These are phyloP conservation scores for Trichoderma harzianum DNA, from an alignment of 2,329 filamentous ascomycete species.

Conservation along the genomic window DNA sequence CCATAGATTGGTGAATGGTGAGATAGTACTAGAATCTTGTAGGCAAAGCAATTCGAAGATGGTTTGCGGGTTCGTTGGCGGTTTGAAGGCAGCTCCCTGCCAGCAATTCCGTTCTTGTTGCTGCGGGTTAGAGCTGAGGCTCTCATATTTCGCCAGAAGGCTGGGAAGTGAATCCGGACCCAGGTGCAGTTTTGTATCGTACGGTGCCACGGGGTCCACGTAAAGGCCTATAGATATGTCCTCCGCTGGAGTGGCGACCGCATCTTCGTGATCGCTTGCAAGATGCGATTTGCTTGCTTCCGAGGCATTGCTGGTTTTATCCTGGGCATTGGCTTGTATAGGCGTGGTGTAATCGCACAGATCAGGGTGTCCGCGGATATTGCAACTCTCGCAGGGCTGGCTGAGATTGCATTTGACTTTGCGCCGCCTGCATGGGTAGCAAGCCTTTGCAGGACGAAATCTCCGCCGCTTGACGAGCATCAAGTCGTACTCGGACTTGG, in stretches of 20 bases:
- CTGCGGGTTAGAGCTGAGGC: background rate
- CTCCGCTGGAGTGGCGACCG: background rate
- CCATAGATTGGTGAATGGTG: background rate
- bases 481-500: background rate
- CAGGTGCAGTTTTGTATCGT: background rate
- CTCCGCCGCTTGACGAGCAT: background rate
- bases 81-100: background rate
- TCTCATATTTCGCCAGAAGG: background rate
- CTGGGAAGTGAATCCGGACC: conserved; percentile 3
- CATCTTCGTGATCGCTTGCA: background rate
- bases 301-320: background rate
- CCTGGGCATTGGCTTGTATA: background rate
- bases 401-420: conserved; percentile 1
- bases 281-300: background rate
- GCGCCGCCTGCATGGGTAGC: background rate
- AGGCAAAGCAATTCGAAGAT: background rate
- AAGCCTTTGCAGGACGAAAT: background rate
- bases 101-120: background rate
- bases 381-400: conserved; percentile 1
- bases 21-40: background rate
- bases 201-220: background rate
- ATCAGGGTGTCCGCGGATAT: background rate
- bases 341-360: background rate
- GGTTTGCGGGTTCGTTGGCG: background rate
- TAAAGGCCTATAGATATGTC: background rate